These are phyloP conservation scores for Paramecium sexaurelia DNA, from an alignment of 73 alveolate species.

Conservation along the genomic window DNA sequence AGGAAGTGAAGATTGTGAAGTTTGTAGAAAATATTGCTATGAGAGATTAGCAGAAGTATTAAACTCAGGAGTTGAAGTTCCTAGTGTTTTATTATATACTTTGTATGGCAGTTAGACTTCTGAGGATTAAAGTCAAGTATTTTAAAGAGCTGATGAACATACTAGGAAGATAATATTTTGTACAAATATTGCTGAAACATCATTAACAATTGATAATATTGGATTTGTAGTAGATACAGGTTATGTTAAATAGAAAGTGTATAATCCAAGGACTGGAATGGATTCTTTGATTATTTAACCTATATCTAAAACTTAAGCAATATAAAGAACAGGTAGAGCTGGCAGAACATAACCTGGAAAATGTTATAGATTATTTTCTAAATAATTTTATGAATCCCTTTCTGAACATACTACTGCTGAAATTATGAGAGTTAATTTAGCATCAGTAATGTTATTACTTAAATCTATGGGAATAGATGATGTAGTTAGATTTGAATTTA, in stretches of 20 bases:
- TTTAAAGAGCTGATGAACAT: conserved; percentile 86
- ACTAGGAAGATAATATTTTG: conserved; percentile 93
- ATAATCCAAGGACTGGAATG: conserved; percentile 94
- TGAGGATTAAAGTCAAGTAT: conserved; percentile 86
- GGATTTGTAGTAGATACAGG: conserved; percentile 98
- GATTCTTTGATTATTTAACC: conserved; percentile 90
- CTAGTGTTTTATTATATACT: conserved; percentile 54
- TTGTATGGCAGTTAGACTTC: conserved; percentile 83
- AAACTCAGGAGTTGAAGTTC: conserved; percentile 70
- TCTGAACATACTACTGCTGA: conserved; percentile 83
- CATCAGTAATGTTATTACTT: conserved; percentile 76
- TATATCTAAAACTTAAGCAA: conserved; percentile 92
- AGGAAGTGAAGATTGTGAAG: conserved; percentile 98
- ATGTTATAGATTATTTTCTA: conserved; percentile 93
- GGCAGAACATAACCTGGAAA: conserved; percentile 98
- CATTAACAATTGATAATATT: conserved; percentile 92
- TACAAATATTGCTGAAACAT: conserved; percentile 97
- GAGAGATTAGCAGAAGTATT: conserved; percentile 74
- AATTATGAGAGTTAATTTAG: conserved; percentile 83
- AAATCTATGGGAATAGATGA: conserved; percentile 90
- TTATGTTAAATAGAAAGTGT: conserved; percentile 89
- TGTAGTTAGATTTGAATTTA: conserved; percentile 88
- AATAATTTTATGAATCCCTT: conserved; percentile 83
- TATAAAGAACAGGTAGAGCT: conserved; percentile 97
- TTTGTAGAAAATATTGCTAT: conserved; percentile 76